A percentile compares a stretch with the other conserved stretches of the same genome.
These are phyloP conservation scores for Conticribra weissflogii DNA, from an alignment of 108 stramenopile genomes.

Conservation along the genomic window DNA sequence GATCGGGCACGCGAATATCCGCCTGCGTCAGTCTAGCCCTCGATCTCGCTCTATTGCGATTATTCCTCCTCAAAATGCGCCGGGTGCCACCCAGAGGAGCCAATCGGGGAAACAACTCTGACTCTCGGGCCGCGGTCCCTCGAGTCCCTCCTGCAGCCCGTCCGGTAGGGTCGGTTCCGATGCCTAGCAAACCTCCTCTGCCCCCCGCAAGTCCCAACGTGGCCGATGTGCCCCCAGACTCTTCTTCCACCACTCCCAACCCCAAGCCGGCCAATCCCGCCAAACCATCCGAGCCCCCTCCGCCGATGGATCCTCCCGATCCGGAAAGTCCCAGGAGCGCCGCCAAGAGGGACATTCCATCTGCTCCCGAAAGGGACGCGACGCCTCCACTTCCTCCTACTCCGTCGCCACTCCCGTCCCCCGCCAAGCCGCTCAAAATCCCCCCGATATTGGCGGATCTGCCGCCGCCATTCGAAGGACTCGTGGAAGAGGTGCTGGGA, in stretches of 20 bases:
- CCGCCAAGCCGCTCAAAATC: background rate
- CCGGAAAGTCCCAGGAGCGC: slow-evolving; percentile 29
- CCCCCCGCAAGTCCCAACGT: background rate
- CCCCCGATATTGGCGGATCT: background rate
- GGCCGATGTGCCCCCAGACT: no score
- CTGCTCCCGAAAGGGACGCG: slow-evolving; percentile 30
- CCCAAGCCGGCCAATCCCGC: background rate
- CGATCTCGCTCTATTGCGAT: slow-evolving; percentile 38
- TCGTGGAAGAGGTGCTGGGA: background rate
- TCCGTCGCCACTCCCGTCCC: slow-evolving; percentile 1
- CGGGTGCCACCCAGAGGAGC: background rate
- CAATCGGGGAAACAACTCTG: background rate
- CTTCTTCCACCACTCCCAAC: background rate
- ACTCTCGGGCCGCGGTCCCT: no score
- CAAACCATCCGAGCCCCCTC: background rate
- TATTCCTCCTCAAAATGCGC: slow-evolving; percentile 13
- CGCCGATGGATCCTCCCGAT: background rate
- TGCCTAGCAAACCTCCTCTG: slow-evolving; percentile 1
- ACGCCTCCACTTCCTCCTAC: slow-evolving; percentile 4
- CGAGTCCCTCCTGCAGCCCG: no score
- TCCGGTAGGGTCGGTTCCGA: background rate
- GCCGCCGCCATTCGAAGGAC: slow-evolving; percentile 1
- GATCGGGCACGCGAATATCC: slow-evolving; percentile 67
- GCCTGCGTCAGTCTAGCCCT: slow-evolving; percentile 64
- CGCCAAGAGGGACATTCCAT: slow-evolving; percentile 28